Conservation (phyloP, 1,284 basidiomycete genomes). For the Microbotryomycetes sp. region DNA sequence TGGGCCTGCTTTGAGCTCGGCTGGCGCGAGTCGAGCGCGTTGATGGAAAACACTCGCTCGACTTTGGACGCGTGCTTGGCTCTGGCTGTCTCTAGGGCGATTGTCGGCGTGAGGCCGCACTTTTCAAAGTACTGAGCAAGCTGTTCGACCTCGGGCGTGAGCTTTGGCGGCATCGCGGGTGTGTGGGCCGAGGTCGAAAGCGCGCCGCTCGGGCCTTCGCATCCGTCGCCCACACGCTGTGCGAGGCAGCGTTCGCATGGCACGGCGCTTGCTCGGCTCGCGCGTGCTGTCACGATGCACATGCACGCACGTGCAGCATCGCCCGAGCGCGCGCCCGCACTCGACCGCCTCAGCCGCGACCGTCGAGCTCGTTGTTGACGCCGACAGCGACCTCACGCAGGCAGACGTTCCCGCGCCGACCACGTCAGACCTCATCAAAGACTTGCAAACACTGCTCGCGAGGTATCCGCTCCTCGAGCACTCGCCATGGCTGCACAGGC, state of each 20-base stretch:
- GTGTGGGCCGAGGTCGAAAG: neutral
- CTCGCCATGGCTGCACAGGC: slow-evolving; percentile 2
- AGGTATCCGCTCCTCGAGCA: slow-evolving; percentile 12
- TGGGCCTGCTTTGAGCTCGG: slow-evolving; percentile 64
- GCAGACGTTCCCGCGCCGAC: too few relatives aligned
- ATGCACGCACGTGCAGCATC: too few relatives aligned
- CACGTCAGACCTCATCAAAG: slow-evolving; percentile 1
- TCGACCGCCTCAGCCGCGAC: neutral
- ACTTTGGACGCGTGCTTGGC: slow-evolving; percentile 45
- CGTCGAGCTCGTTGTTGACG: too few relatives aligned
- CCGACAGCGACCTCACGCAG: too few relatives aligned
- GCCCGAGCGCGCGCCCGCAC: neutral
- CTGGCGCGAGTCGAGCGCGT: neutral
- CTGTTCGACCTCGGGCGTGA: slow-evolving; percentile 11
- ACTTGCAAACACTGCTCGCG: neutral
- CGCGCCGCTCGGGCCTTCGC: neutral
- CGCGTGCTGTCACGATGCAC: neutral
- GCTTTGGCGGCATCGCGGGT: slow-evolving; percentile 1
- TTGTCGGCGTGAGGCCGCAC: slow-evolving; percentile 17
- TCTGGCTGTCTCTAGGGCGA: slow-evolving; percentile 32
- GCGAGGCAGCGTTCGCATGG: neutral
- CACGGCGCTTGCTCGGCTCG: neutral
- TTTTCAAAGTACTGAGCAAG: slow-evolving; percentile 19
- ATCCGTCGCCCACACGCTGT: neutral
- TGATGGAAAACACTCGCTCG: slow-evolving; percentile 48